These are phyloP conservation scores for Scedosporium dehoogii DNA, from an alignment of 2,329 filamentous ascomycete species.

Conservation along the genomic window DNA sequence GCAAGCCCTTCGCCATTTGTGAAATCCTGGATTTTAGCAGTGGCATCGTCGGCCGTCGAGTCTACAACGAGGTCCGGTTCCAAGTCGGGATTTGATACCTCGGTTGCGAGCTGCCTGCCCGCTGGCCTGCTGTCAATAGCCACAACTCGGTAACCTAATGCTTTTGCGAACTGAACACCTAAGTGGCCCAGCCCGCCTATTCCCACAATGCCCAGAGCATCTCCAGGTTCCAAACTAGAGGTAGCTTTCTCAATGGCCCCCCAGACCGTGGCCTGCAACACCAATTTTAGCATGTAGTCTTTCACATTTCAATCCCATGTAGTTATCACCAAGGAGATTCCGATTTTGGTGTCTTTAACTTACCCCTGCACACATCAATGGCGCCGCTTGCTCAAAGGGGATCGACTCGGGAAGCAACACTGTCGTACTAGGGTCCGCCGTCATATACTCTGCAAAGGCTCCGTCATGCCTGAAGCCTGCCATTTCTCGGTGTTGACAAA, in stretches of 20 bases:
- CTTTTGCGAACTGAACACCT: constrained; percentile 24
- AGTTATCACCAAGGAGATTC: too few species aligned
- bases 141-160: constrained; percentile 23
- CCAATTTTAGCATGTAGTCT: not conserved
- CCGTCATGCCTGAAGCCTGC: constrained; percentile 24
- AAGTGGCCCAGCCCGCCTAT: constrained; percentile 25
- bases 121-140: constrained; percentile 23
- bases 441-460: constrained; percentile 23
- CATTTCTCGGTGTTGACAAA: constrained; percentile 21
- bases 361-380: constrained; percentile 25
- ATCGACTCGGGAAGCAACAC: constrained; percentile 18
- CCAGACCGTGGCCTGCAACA: constrained; percentile 21
- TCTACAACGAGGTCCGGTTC: constrained; percentile 19
- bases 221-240: constrained; percentile 13
- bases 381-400: constrained; percentile 23
- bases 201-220: constrained; percentile 21
- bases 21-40: constrained; percentile 15
- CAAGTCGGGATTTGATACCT: constrained; percentile 14
- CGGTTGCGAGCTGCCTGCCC: constrained; percentile 17
- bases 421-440: constrained; percentile 19
- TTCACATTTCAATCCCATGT: too few species aligned
- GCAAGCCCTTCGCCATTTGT: constrained; percentile 21
- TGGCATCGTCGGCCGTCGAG: constrained; percentile 13
- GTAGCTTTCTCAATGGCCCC: constrained; percentile 21
- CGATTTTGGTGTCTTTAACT: constrained; percentile 3